Conservation (phyloP, 106 monocot genomes). For the Gastrodia elata region DNA sequence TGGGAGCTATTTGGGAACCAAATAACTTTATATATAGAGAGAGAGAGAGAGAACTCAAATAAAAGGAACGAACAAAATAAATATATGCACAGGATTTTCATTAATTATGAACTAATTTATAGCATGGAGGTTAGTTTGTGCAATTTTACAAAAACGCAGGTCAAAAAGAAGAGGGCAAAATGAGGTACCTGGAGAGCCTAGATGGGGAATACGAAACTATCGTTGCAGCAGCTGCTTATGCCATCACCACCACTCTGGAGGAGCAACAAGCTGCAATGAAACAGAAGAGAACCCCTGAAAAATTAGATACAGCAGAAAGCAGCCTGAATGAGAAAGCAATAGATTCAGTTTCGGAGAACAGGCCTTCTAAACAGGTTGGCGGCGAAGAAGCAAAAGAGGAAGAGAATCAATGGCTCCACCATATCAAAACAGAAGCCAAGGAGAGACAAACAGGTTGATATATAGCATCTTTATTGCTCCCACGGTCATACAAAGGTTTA, state of each 20-base stretch:
- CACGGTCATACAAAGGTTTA: not conserved
- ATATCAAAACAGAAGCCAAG: conserved; percentile 7
- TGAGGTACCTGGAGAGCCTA: conserved; percentile 8
- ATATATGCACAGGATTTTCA: not conserved
- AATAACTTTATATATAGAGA: no score
- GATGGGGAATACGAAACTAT: conserved; percentile 20
- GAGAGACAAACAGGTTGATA: conserved; percentile 6
- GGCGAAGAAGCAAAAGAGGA: conserved; percentile 15
- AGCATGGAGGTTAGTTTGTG: not conserved
- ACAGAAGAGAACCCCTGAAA: conserved; percentile 7
- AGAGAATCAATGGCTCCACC: no score
- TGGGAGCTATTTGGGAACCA: no score
- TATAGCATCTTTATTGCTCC: not conserved
- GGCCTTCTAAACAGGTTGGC: conserved; percentile 15
- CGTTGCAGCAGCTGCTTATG: conserved; percentile 22
- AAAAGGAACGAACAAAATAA: not conserved
- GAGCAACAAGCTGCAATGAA: conserved; percentile 3
- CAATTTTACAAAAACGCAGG: not conserved
- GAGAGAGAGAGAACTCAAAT: no score
- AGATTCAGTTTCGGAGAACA: conserved; percentile 8
- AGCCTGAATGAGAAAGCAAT: conserved; percentile 12
- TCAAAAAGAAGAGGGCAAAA: not conserved
- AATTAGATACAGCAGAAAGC: conserved; percentile 9
- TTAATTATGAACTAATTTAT: not conserved
- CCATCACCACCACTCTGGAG: conserved; percentile 12